These are phyloP conservation scores for Orbilia blumenaviensis DNA, from an alignment of 2,329 filamentous ascomycete species.

Conservation along the genomic window DNA sequence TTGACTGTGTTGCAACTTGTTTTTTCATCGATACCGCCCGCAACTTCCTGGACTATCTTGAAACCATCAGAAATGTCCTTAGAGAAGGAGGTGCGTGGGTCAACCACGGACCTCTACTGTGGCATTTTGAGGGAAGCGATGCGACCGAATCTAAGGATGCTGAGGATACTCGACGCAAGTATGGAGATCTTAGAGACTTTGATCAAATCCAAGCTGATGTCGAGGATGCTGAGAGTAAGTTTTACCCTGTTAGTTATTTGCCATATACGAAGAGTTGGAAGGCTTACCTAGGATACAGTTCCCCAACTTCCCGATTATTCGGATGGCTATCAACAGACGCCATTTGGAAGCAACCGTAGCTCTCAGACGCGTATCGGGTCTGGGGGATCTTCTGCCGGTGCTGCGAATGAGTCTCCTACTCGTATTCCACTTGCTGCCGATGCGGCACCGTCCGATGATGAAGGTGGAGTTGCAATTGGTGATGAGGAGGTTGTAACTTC, in stretches of 20 bases:
- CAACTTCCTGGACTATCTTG: slow-evolving; percentile 88
- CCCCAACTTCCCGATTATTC: background rate
- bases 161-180: slow-evolving; percentile 63
- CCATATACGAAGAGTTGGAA: background rate
- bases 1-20: slow-evolving; percentile 85
- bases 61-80: slow-evolving; percentile 81
- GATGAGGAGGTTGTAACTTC: too few relatives aligned
- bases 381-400: background rate
- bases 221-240: slow-evolving; percentile 56
- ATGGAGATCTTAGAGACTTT: slow-evolving; percentile 35
- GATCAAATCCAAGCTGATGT: slow-evolving; percentile 62
- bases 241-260: background rate
- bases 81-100: slow-evolving; percentile 81
- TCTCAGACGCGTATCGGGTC: background rate
- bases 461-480: background rate
- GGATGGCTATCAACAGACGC: background rate
- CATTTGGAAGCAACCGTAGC: background rate
- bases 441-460: background rate
- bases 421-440: too few relatives aligned
- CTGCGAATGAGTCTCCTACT: background rate
- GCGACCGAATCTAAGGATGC: slow-evolving; percentile 67
- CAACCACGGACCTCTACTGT: slow-evolving; percentile 89
- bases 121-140: slow-evolving; percentile 88
- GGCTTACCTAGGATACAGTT: background rate
- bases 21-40: slow-evolving; percentile 98